A percentile compares a stretch with the other conserved stretches of the same genome.
Evolutionary conservation across 2,329 filamentous ascomycete species (phyloP).

Genomic region (Aureobasidium sp.): DNA sequence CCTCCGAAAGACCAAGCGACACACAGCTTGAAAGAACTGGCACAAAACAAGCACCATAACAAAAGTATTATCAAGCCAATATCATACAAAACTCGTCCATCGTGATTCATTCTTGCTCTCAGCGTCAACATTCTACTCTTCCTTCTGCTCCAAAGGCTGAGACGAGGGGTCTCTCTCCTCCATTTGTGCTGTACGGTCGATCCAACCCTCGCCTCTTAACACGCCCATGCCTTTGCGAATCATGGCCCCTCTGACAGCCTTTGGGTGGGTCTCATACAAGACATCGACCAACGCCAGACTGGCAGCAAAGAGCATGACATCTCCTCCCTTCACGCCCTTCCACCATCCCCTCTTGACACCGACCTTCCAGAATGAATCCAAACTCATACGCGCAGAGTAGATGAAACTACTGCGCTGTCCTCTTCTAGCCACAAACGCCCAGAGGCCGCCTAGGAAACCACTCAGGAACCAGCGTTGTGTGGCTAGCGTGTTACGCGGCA

Average conservation of each 20-base stretch:
- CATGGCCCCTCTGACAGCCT: slow-evolving; percentile 58
- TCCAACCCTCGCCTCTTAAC: slow-evolving; percentile 55
- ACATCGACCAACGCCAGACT: slow-evolving; percentile 72
- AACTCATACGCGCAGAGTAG: slow-evolving; percentile 68
- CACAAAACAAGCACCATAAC: too few relatives aligned
- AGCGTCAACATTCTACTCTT: neutral
- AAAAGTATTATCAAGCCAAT: neutral
- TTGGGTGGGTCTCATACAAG: slow-evolving; percentile 66
- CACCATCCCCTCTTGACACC: slow-evolving; percentile 88
- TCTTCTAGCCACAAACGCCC: slow-evolving; percentile 68
- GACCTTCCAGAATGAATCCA: slow-evolving; percentile 86
- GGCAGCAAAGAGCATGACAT: slow-evolving; percentile 74
- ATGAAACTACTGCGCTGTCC: slow-evolving; percentile 64
- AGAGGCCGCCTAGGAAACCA: slow-evolving; percentile 77
- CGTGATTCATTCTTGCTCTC: neutral
- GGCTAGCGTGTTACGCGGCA: slow-evolving; percentile 67
- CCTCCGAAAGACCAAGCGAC: too few relatives aligned
- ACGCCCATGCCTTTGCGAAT: slow-evolving; percentile 68
- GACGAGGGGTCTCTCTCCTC: neutral
- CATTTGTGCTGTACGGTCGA: neutral
- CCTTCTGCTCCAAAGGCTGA: neutral
- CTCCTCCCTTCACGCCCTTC: slow-evolving; percentile 72
- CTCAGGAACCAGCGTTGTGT: slow-evolving; percentile 86
- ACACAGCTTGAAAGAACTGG: too few relatives aligned
- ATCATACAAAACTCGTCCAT: neutral